phyloP scores from a whole-genome alignment of 441 rosid species.

The Bruguiera hainesii region DNA sequence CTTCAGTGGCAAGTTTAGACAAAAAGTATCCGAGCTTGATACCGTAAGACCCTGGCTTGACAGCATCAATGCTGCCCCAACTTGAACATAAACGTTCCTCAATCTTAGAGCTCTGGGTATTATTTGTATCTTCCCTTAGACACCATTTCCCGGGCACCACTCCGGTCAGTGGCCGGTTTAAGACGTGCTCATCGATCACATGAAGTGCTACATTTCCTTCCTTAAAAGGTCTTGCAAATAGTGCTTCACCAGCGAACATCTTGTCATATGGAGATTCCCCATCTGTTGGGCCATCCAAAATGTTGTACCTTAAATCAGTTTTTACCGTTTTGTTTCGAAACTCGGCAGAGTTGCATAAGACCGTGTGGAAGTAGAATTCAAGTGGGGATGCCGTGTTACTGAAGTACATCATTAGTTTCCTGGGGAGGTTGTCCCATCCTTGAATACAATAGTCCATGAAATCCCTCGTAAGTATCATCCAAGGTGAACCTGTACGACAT shows the following conservation, averaged over 20 bases:
- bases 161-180: constrained; percentile 27
- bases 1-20: constrained; percentile 20
- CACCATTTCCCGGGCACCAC: constrained; percentile 49
- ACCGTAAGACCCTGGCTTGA: constrained; percentile 35
- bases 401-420: constrained; percentile 52
- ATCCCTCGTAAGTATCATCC: constrained; percentile 44
- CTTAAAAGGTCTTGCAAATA: constrained; percentile 40
- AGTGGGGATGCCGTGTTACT: constrained; percentile 42
- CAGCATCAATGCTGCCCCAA: constrained; percentile 30
- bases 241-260: constrained; percentile 34
- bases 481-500: constrained; percentile 45
- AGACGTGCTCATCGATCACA: constrained; percentile 32
- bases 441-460: constrained; percentile 45
- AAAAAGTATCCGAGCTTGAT: constrained; percentile 25
- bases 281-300: constrained; percentile 1
- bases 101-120: not conserved
- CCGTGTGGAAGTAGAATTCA: constrained; percentile 54
- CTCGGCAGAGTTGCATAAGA: constrained; percentile 49
- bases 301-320: constrained; percentile 35
- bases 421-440: constrained; percentile 61
- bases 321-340: constrained; percentile 38
- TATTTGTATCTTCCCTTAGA: constrained; percentile 8
- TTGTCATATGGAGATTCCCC: constrained; percentile 20
- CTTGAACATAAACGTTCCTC: constrained; percentile 22
- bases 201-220: constrained; percentile 30